phyloP scores from a whole-genome alignment of 495 filamentous ascomycete species.

The Xylaria castorea region DNA sequence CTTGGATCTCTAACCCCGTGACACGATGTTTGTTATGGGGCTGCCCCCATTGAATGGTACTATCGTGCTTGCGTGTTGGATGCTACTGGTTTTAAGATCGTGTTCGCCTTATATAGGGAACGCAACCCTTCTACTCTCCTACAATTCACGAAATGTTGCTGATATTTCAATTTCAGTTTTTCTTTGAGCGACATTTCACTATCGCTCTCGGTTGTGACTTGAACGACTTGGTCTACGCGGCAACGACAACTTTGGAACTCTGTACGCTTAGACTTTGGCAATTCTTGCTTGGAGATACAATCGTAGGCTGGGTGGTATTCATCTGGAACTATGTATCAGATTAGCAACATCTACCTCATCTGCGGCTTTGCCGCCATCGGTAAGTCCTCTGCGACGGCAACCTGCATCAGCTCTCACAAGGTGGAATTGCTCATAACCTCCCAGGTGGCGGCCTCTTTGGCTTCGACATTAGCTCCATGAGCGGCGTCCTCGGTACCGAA shows the following conservation, averaged over 20 bases:
- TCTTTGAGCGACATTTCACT: not conserved
- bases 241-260: not conserved
- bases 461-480: slow-evolving; percentile 77
- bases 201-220: not conserved
- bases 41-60: not conserved
- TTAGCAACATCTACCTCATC: slow-evolving; percentile 66
- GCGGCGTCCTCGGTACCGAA: slow-evolving; percentile 66
- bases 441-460: slow-evolving; percentile 72
- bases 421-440: not conserved
- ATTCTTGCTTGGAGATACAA: not conserved
- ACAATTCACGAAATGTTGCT: not conserved
- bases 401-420: not conserved
- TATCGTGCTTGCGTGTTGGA: not conserved
- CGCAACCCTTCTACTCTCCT: not conserved
- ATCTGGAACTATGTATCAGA: slow-evolving; percentile 44
- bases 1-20: not conserved
- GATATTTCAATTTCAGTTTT: not conserved
- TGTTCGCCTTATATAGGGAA: not conserved
- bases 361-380: slow-evolving; percentile 71
- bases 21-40: slow-evolving; percentile 20
- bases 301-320: not conserved
- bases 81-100: not conserved
- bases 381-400: slow-evolving; percentile 36
- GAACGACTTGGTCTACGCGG: not conserved
- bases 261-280: not conserved